Percentiles rank a stretch among this genome's conserved stretches.
These are phyloP conservation scores for Truncatella angustata DNA, from an alignment of 2,329 filamentous ascomycete species.

Conservation along the genomic window DNA sequence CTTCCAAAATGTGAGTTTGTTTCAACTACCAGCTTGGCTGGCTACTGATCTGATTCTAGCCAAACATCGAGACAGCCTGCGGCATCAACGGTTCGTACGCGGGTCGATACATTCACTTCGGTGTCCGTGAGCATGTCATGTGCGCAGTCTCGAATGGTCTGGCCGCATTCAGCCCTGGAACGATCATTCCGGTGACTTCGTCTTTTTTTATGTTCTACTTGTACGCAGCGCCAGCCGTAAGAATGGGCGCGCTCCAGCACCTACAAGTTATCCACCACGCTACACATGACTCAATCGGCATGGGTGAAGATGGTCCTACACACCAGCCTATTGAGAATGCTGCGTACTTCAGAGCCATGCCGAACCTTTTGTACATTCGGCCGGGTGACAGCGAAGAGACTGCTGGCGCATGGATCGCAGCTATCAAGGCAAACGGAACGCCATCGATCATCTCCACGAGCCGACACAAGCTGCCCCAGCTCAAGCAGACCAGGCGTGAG, in stretches of 20 bases:
- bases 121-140: slow-evolving; percentile 63
- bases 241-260: slow-evolving; percentile 50
- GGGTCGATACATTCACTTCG: slow-evolving; percentile 41
- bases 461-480: slow-evolving; percentile 37
- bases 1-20: slow-evolving; percentile 43
- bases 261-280: slow-evolving; percentile 51
- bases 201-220: slow-evolving; percentile 60
- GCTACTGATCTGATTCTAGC: slow-evolving; percentile 13
- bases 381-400: slow-evolving; percentile 52
- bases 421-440: slow-evolving; percentile 30
- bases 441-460: slow-evolving; percentile 43
- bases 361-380: slow-evolving; percentile 51
- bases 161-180: slow-evolving; percentile 51
- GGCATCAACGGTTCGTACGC: slow-evolving; percentile 16
- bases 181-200: slow-evolving; percentile 52
- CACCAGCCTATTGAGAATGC: slow-evolving; percentile 54
- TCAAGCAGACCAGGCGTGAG: slow-evolving; percentile 30
- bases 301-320: slow-evolving; percentile 54
- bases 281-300: slow-evolving; percentile 53
- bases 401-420: slow-evolving; percentile 41
- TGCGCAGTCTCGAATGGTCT: slow-evolving; percentile 55
- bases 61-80: slow-evolving; percentile 17
- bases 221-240: slow-evolving; percentile 45
- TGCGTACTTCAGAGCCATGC: slow-evolving; percentile 52
- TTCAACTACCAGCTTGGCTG: no score